Evolutionary conservation across 495 filamentous ascomycete genomes (phyloP).

Genomic region (Podospora tetraspora): DNA sequence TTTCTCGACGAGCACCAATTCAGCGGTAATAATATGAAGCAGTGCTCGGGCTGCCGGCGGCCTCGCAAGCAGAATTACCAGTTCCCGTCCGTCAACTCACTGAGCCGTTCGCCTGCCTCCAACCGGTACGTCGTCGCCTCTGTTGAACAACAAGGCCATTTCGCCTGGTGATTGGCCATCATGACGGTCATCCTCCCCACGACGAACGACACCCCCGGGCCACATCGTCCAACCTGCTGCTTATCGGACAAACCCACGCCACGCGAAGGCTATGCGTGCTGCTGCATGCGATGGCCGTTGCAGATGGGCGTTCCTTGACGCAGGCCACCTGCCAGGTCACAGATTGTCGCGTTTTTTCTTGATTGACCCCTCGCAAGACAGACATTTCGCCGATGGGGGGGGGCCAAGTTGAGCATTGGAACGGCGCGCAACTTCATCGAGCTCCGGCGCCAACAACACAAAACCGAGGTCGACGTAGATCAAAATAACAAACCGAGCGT

Average conservation of each 20-base stretch:
- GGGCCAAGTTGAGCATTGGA: not conserved
- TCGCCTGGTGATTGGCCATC: not conserved
- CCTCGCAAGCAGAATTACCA: not conserved
- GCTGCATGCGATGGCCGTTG: not conserved
- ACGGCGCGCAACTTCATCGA: not conserved
- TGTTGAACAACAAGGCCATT: not conserved
- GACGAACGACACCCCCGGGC: not conserved
- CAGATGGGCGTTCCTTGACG: not conserved
- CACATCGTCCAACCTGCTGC: not conserved
- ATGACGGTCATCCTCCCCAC: not conserved
- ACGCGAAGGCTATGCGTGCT: constrained; percentile 1
- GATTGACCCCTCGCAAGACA: not conserved
- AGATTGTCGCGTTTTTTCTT: not conserved
- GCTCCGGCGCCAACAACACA: not conserved
- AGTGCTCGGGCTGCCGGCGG: not conserved
- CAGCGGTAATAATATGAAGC: not conserved
- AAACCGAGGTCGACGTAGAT: not conserved
- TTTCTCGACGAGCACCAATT: not conserved
- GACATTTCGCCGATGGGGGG: not conserved
- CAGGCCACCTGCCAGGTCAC: not conserved
- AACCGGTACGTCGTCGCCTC: not conserved
- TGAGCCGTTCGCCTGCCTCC: not conserved
- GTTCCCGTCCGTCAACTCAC: not conserved
- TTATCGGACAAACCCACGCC: not conserved
- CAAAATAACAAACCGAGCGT: not conserved